A percentile compares a stretch with the other conserved stretches of the same genome.
Conservation (phyloP, 2,329 filamentous ascomycete species). For the Fusarium tricinctum region DNA sequence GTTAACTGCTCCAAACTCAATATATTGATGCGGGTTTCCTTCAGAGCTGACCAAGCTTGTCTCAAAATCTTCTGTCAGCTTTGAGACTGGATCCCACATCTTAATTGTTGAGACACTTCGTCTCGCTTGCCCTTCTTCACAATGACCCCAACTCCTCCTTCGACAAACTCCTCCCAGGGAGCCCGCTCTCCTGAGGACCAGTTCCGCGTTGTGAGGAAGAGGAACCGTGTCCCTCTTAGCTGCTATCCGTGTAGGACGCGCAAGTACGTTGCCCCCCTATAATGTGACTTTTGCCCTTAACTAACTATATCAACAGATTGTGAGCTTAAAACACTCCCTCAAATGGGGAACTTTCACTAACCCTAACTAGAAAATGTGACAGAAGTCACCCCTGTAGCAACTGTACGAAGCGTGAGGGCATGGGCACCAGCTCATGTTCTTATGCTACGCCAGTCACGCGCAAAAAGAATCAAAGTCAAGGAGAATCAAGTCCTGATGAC, state of each 20-base stretch:
- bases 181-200: conserved; percentile 86
- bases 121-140: conserved; percentile 47
- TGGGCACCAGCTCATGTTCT: conserved; percentile 83
- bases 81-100: conserved; percentile 31
- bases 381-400: conserved; percentile 92
- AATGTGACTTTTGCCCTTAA: conserved; percentile 25
- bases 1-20: conserved; percentile 31
- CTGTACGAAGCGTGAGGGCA: conserved; percentile 90
- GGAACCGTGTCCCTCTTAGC: conserved; percentile 91
- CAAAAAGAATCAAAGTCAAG: conserved; percentile 80
- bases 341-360: conserved; percentile 30
- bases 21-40: conserved; percentile 48
- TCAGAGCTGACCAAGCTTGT: conserved; percentile 37
- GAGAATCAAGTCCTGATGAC: conserved; percentile 80
- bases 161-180: conserved; percentile 81
- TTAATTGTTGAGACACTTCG: conserved; percentile 43
- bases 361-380: conserved; percentile 84
- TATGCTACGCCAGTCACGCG: conserved; percentile 80
- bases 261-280: conserved; percentile 73
- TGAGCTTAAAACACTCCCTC: conserved; percentile 41
- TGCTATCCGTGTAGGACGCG: conserved; percentile 91
- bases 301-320: conserved; percentile 58
- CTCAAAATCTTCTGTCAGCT: conserved; percentile 21
- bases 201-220: conserved; percentile 89
- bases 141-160: conserved; percentile 84